Evolutionary conservation across 2,329 filamentous ascomycete genomes (phyloP), one percentile per base, ranked within the genome.

Genomic region (Paracoccidioides lutzii): DNA sequence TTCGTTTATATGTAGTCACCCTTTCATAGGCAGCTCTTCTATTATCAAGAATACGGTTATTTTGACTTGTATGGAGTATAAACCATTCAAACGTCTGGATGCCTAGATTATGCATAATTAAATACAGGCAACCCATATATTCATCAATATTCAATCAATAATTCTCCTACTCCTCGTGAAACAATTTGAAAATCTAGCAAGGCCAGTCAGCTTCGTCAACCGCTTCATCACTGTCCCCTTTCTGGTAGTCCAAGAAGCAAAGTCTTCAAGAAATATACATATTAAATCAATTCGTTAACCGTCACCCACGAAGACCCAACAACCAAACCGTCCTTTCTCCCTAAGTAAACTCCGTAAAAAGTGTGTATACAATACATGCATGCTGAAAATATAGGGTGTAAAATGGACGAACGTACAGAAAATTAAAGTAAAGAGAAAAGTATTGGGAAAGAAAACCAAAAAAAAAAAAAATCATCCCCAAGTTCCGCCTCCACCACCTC

Each of bases 401-500:
- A 15, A 44, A 14, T 9, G 14, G 22, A 37, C 28, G 30, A 10
- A 44, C 14, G 45, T 0, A 3, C 4, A 8, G 38, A 28, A 32
- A 15, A 45, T 42, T 14, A 53, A 3, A 53, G 9, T 9, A 41
- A 30, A 5, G 9, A 53, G 35, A n/a, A 49, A 43, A 32, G 8
- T 28, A 38, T 9, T 4, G 8, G 30, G 5, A 32, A 33, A 32
- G 12, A 10, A 22, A 41, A n/a, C n/a, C n/a, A n/a, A 10, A 33
- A 9, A 12, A 9, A 4, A 10, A 9, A 22, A 28, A 9, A 12
- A 12, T 69, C 61, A 77, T 62, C 75, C 93, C 93, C 93, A 98
- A 7, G 93, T 98, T 3, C 91, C 91, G 65, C 91, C 91, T 55
- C 88, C 85, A 52, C 89, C 93, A 58, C 88, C 86, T 62, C 91